Evolutionary conservation across 148 eudicot species (phyloP).

Genomic region (Bassia scoparia): DNA sequence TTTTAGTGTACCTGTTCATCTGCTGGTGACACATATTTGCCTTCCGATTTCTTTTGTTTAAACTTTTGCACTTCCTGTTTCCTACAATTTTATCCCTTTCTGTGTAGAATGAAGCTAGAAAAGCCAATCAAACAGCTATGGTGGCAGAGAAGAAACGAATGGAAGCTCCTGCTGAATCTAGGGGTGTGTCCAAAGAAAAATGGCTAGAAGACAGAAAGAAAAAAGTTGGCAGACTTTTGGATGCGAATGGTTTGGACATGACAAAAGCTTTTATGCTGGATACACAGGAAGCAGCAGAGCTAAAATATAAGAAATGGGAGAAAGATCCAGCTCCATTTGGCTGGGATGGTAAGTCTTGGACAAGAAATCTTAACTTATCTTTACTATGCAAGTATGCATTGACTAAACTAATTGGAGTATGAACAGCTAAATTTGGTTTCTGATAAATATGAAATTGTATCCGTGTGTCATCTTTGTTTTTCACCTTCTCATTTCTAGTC

Average conservation of each 20-base stretch:
- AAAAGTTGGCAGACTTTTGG: conserved; percentile 80
- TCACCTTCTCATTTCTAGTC: not conserved
- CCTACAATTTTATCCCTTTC: not conserved
- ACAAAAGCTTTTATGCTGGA: conserved; percentile 87
- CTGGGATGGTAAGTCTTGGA: conserved; percentile 75
- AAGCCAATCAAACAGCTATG: conserved; percentile 84
- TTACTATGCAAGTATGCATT: not conserved
- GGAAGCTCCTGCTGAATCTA: conserved; percentile 75
- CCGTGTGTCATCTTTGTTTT: not conserved
- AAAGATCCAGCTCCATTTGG: conserved; percentile 92
- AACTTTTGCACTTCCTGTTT: not conserved
- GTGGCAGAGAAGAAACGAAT: conserved; percentile 71
- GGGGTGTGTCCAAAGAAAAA: conserved; percentile 93
- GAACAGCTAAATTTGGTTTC: not conserved
- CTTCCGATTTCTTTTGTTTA: not conserved
- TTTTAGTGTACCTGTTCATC: conserved; percentile 4
- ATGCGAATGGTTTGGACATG: conserved; percentile 93
- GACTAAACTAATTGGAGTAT: not conserved
- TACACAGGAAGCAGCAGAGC: conserved; percentile 83
- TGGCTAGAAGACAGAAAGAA: conserved; percentile 99
- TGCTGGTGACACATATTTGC: not conserved
- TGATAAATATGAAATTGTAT: not conserved
- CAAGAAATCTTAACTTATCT: not conserved
- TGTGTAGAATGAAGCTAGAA: conserved; percentile 76
- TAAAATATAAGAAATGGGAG: conserved; percentile 93